Conservation (phyloP, 768 basidiomycete genomes). For the Botryobasidium botryosum region DNA sequence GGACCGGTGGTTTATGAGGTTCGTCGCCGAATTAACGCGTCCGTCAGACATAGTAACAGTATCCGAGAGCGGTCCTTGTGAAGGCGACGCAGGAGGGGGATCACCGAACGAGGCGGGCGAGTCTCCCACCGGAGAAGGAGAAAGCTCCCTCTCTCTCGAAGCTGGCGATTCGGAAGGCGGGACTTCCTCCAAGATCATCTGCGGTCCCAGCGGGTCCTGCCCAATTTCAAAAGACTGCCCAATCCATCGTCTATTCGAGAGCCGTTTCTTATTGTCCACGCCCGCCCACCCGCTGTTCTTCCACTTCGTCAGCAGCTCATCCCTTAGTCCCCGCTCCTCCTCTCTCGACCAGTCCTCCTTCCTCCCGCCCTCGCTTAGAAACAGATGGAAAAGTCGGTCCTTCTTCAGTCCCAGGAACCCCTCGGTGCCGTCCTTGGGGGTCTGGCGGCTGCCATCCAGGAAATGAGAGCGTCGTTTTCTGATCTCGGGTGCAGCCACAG, state of each 20-base stretch:
- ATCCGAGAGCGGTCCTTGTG: no score
- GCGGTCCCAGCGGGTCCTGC: constrained; percentile 36
- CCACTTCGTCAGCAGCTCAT: constrained; percentile 47
- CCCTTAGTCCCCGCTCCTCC: constrained; percentile 31
- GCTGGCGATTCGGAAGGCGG: neutral
- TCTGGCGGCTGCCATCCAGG: neutral
- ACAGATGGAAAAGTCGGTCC: neutral
- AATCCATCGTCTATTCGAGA: constrained; percentile 32
- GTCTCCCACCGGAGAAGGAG: neutral
- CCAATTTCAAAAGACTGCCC: constrained; percentile 67
- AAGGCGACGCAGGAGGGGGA: no score
- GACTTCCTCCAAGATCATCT: neutral
- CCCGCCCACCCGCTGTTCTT: constrained; percentile 39
- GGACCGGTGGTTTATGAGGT: neutral
- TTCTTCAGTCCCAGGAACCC: neutral
- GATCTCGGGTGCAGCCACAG: constrained; percentile 23
- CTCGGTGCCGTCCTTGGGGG: neutral
- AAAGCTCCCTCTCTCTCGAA: neutral
- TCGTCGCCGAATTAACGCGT: neutral
- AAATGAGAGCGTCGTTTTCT: constrained; percentile 14
- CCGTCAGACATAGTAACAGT: no score
- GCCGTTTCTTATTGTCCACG: constrained; percentile 13
- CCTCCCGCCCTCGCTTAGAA: neutral
- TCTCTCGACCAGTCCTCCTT: constrained; percentile 40
- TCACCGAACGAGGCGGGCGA: neutral